Percentiles rank a stretch among this genome's conserved stretches.
phyloP scores from a whole-genome alignment of 495 filamentous ascomycete genomes.

The Gamarada debralockiae region DNA sequence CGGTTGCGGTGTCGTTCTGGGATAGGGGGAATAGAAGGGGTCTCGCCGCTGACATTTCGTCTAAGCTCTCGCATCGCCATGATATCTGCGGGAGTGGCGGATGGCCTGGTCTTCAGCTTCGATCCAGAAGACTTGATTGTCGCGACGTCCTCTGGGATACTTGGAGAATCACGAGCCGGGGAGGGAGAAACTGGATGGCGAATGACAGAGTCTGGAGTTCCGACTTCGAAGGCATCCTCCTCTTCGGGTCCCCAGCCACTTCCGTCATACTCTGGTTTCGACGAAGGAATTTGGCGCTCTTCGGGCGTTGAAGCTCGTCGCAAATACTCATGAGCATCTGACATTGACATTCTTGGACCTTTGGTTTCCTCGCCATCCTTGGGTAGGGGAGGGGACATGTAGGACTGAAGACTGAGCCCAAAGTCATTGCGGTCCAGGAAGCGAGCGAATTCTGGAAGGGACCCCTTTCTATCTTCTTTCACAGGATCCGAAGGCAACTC shows the following conservation, averaged over 20 bases:
- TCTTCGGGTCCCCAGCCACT: constrained; percentile 50
- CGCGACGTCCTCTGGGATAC: constrained; percentile 77
- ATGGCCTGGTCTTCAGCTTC: constrained; percentile 86
- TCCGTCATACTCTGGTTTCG: constrained; percentile 47
- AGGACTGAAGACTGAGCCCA: constrained; percentile 45
- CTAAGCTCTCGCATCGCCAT: constrained; percentile 84
- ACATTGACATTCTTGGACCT: constrained; percentile 38
- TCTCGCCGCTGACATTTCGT: constrained; percentile 72
- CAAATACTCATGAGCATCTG: constrained; percentile 45
- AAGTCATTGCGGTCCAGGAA: constrained; percentile 46
- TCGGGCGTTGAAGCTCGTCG: constrained; percentile 57
- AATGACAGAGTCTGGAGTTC: constrained; percentile 92
- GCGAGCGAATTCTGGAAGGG: constrained; percentile 42
- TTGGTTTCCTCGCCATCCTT: constrained; percentile 10
- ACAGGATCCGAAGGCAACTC: constrained; percentile 19
- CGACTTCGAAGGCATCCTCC: constrained; percentile 58
- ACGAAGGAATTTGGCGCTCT: constrained; percentile 37
- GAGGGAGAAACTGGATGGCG: constrained; percentile 58
- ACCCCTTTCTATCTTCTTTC: constrained; percentile 25
- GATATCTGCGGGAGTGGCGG: constrained; percentile 79
- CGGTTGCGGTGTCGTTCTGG: constrained; percentile 53
- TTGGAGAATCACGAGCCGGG: constrained; percentile 46
- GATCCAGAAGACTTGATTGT: constrained; percentile 85
- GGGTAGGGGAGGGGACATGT: constrained; percentile 44
- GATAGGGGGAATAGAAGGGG: constrained; percentile 52